Evolutionary conservation across 2,329 filamentous ascomycete genomes (phyloP), one percentile per base, ranked within the genome.

Genomic region (Fusarium pilosicola): DNA sequence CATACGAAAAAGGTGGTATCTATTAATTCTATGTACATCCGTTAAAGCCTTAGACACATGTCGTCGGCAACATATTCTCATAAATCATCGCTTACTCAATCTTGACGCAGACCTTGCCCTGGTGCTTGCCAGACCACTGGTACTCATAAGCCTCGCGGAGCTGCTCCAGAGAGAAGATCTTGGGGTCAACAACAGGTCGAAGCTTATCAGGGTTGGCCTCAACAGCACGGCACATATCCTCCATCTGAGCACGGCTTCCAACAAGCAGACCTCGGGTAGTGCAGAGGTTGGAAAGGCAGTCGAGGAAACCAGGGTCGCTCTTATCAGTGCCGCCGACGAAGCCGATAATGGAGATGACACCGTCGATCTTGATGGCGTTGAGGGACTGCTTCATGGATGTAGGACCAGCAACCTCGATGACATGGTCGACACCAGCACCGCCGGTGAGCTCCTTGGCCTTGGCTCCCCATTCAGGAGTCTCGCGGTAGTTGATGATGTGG

Each of bases 221-320:
- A 62, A 89, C 83, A 22, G 85, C 86, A 4, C 81, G 79, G 70
- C 83, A 84, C 84, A 89, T 86, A 15, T 88, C 86, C 78, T 88
- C 86, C 80, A 88, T 84, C 80, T 86, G 84, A 7, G 78, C 48
- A 22, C 85, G 79, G 74, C 68, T 86, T 8, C 87, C 87, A 12
- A 85, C 84, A 46, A 86, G 79, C 7, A 88, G 71, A 34, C 86
- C 86, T 7, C 87, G 80, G 12, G 83, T 82, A 0, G 83, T 88
- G 78, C 84, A 83, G 22, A 79, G 52, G 38, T 76, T 73, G 34
- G 36, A 70, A 18, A 83, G 70, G 68, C 76, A 79, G 62, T 81
- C 80, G 11, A 82, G 71, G 76, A 83, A 83, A 18, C 81, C 75
- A 2, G 80, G 80, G 68, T 81, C 74, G 12, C 76, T 76, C 48